These are phyloP conservation scores for Claviceps arundinis DNA, from an alignment of 2,329 filamentous ascomycete genomes.

Conservation along the genomic window DNA sequence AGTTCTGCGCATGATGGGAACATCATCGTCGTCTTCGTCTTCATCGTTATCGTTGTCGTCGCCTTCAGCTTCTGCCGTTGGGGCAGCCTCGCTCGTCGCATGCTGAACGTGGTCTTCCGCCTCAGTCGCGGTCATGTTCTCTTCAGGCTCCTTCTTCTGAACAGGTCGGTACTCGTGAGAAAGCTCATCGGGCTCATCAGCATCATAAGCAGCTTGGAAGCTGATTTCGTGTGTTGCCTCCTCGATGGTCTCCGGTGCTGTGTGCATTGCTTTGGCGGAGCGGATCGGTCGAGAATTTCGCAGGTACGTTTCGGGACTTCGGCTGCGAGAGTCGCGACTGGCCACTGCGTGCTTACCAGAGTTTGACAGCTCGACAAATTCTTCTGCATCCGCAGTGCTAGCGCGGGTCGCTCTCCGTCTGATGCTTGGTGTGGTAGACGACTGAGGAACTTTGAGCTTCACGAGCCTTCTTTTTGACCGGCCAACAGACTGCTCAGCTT, in stretches of 20 bases:
- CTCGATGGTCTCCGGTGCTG: constrained; percentile 32
- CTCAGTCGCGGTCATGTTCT: constrained; percentile 15
- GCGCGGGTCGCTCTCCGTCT: constrained; percentile 39
- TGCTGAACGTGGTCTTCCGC: constrained; percentile 13
- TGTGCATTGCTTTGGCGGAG: constrained; percentile 37
- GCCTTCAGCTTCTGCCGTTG: constrained; percentile 12
- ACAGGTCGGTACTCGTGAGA: constrained; percentile 18
- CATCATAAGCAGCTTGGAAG: constrained; percentile 17
- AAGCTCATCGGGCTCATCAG: constrained; percentile 25
- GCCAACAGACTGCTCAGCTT: constrained; percentile 14
- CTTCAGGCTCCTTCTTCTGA: constrained; percentile 15
- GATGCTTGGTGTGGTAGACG: constrained; percentile 11
- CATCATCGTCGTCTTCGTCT: constrained; percentile 37
- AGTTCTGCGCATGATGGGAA: constrained; percentile 33
- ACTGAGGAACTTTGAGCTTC: constrained; percentile 28
- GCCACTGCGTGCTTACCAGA: constrained; percentile 44
- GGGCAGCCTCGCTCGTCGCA: constrained; percentile 14
- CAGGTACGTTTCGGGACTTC: constrained; percentile 38
- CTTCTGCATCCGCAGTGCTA: constrained; percentile 40
- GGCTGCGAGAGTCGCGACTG: constrained; percentile 37
- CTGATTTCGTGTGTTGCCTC: constrained; percentile 42
- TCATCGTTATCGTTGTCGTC: constrained; percentile 28
- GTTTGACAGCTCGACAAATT: constrained; percentile 43
- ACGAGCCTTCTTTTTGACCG: constrained; percentile 26
- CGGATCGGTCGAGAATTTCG: constrained; percentile 33